Base-by-base conservation (phyloP, 805 yeast species). In the Metschnikowia similis region DNA sequence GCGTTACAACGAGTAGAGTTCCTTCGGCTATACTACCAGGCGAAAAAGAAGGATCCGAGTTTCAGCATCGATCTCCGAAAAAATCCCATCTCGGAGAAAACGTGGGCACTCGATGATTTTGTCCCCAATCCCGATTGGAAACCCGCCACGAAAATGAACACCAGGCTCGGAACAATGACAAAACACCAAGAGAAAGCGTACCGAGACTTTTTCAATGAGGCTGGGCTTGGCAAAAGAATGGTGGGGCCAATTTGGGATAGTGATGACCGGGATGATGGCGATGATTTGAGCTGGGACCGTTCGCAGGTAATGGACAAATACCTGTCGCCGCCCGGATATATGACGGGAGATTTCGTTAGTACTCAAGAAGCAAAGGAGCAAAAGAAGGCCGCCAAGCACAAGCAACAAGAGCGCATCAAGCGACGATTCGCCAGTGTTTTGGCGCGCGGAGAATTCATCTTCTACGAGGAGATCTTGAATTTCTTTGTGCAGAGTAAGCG, bases 251-350 rank as follows among this genome's bases (percentile, higher is more conserved):
- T 30, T 13, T 57, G 61, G 61, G 50, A 50, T 27, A 47, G 54
- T 16, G 62, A 62, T n/a, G 59, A 56, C 7, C 26, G 38, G 4
- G 41, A 44, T 7, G n/a, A 21, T 8, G 30, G 32, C 8, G 51
- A 49, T 14, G 42, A 32, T 2, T 39, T 26, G 21, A 40, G 31
- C 31, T 48, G 57, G 54, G 63, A 56, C 8, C 56, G 41, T 40
- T 64, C 56, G 16, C 75, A 71, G 55, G 54, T 69, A 8, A 68
- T 62, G 56, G 74, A 70, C 52, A 66, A 66, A 51, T 64, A 68
- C 43, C 69, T 69, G 48, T 64, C 70, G 5, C 75, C 75, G 2
- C 74, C 74, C 2, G 74, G 75, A 14, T 71, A 66, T 51, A 70
- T 70, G 73, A 54, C 56, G 16, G 69, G 71, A 17, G 72, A 67